These are phyloP conservation scores for Saccharomycopsis sp. DNA, from an alignment of 805 yeast species.

Conservation along the genomic window DNA sequence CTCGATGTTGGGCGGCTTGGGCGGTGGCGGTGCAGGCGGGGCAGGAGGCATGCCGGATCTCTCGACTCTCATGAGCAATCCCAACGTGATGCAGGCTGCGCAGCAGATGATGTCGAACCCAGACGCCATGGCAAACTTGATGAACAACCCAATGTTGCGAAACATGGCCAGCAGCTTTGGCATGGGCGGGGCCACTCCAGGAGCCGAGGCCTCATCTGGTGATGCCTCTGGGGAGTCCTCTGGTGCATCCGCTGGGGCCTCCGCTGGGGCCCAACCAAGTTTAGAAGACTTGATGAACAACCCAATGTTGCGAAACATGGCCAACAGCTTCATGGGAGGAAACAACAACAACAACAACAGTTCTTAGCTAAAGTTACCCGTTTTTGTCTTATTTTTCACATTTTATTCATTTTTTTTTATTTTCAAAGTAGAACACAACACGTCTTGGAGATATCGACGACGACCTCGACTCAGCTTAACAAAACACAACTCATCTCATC, in stretches of 20 bases:
- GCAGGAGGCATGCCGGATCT: constrained; percentile 68
- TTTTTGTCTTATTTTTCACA: not conserved
- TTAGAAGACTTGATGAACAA: constrained; percentile 69
- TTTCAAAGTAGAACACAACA: not conserved
- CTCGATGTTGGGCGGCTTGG: constrained; percentile 46
- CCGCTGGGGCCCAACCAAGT: constrained; percentile 36
- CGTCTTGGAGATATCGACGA: no score
- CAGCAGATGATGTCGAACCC: constrained; percentile 85
- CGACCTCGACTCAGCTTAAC: no score
- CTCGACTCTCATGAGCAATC: constrained; percentile 70
- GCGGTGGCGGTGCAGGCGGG: constrained; percentile 41
- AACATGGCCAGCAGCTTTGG: constrained; percentile 78
- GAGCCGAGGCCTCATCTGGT: no score
- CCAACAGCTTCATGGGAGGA: constrained; percentile 60
- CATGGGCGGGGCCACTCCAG: constrained; percentile 52
- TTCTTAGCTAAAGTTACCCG: not conserved
- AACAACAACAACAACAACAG: constrained; percentile 12
- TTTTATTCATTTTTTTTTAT: not conserved
- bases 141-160: constrained; percentile 72
- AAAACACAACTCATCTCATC: no score
- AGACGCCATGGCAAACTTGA: constrained; percentile 56
- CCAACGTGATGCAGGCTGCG: constrained; percentile 87
- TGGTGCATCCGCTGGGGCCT: constrained; percentile 21
- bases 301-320: constrained; percentile 68
- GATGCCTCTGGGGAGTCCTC: constrained; percentile 24